These are phyloP conservation scores for Serendipita indica DNA, from an alignment of 768 basidiomycete species.

Conservation along the genomic window DNA sequence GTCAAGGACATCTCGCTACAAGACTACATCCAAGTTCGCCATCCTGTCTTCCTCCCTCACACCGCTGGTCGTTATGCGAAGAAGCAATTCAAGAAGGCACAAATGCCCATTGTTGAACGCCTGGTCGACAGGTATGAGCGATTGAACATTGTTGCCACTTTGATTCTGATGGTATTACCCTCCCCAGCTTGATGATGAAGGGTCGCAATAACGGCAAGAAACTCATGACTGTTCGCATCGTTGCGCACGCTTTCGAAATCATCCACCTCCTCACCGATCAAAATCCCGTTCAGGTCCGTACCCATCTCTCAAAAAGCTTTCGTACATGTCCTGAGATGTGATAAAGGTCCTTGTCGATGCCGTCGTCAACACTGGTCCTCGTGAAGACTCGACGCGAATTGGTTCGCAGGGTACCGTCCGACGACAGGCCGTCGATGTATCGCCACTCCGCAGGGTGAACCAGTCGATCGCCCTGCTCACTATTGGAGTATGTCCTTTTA, in stretches of 20 bases:
- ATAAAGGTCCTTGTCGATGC: slow-evolving; percentile 84
- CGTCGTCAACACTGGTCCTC: slow-evolving; percentile 98
- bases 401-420: slow-evolving; percentile 99
- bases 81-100: slow-evolving; percentile 99
- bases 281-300: slow-evolving; percentile 91
- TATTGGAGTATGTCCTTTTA: slow-evolving; percentile 57
- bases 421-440: slow-evolving; percentile 99
- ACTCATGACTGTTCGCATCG: slow-evolving; percentile 95
- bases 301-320: background rate
- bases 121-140: slow-evolving; percentile 78
- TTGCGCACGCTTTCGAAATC: slow-evolving; percentile 98
- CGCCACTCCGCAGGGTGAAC: slow-evolving; percentile 94
- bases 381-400: slow-evolving; percentile 99
- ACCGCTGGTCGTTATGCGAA: slow-evolving; percentile 98
- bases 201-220: slow-evolving; percentile 99
- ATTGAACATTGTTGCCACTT: background rate
- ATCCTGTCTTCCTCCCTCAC: slow-evolving; percentile 95
- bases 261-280: slow-evolving; percentile 99
- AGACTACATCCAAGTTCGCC: slow-evolving; percentile 98
- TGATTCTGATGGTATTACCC: background rate
- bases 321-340: background rate
- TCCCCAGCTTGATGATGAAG: slow-evolving; percentile 93
- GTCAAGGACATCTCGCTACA: slow-evolving; percentile 98
- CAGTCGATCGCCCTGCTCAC: slow-evolving; percentile 92
- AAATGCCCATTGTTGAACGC: slow-evolving; percentile 99